Evolutionary conservation across 768 basidiomycete genomes (phyloP), one percentile per base, ranked within the genome.

Genomic region (Dioszegia aurantiaca): DNA sequence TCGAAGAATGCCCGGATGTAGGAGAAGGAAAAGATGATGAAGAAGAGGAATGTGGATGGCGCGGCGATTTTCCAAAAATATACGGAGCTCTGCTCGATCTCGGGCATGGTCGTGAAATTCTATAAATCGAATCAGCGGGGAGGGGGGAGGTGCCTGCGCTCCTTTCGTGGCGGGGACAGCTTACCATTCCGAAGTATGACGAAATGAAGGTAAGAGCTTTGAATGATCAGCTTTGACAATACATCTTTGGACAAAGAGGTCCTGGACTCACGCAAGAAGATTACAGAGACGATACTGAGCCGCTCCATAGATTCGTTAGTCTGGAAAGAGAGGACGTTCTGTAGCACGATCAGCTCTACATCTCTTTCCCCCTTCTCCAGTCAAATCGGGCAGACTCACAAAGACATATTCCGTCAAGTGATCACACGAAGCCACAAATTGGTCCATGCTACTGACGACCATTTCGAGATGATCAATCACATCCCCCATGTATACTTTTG

Each of bases 281-380:
- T 65, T 1, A 77, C 75, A 11, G 75, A 75, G 3, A 77, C 75
- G n/a, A 77, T 70, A 56, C 70, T 72, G 43, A 77, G 48, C 28
- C 75, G 59, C 57, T 77, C 75, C 75, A 77, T 77, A 19, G 75
- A 72, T 16, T 64, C 66, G 55, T 77, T 77, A 1, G 72, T 73
- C 23, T 67, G 63, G 63, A 75, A 77, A 41, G 62, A 69, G 46
- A 77, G 42, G 14, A 70, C 64, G 28, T 73, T 73, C 75, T 76
- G 52, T 2, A n/a, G n/a, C n/a, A 21, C 37, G 5, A 52, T 41
- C 41, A 37, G 37, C 17, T 30, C 2, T 14, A 24, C 8, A 21
- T 8, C 8, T 42, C 21, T 42, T 42, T 42, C 53, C 24, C 33
- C 9, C n/a, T 19, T 24, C 23, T 17, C 43, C 27, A 33, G 44